Evolutionary conservation across 208 protist genomes (phyloP).

Genomic region (Wallacemonas collosoma): DNA sequence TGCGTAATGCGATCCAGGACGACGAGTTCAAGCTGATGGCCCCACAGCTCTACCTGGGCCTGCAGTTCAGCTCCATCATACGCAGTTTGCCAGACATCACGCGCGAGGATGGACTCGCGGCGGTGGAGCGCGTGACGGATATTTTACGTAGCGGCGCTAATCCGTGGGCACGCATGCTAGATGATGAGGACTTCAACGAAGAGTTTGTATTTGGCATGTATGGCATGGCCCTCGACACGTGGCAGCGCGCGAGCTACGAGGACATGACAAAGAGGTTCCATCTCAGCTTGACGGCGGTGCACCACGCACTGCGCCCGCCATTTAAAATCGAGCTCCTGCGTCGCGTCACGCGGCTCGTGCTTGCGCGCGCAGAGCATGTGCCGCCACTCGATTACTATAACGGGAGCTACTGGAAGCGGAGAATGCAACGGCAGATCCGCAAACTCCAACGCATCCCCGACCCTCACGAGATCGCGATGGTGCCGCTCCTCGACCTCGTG

Average conservation of each 20-base stretch:
- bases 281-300: conserved; percentile 58
- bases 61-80: conserved; percentile 86
- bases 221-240: conserved; percentile 87
- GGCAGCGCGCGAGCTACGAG: conserved; percentile 83
- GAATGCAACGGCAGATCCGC: conserved; percentile 41
- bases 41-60: conserved; percentile 80
- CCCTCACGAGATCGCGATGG: conserved; percentile 57
- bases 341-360: conserved; percentile 79
- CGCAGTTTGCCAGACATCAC: conserved; percentile 65
- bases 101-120: conserved; percentile 34
- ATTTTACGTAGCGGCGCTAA: conserved; percentile 55
- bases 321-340: conserved; percentile 82
- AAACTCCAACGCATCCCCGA: conserved; percentile 38
- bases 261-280: conserved; percentile 85
- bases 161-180: conserved; percentile 84
- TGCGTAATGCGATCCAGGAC: conserved; percentile 64
- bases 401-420: conserved; percentile 36
- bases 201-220: conserved; percentile 91
- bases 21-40: conserved; percentile 86
- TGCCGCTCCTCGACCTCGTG: conserved; percentile 82
- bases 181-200: conserved; percentile 92
- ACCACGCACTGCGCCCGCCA: conserved; percentile 53
- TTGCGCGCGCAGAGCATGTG: conserved; percentile 81
- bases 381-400: conserved; percentile 73
- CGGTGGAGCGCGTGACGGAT: conserved; percentile 37